Conservation (phyloP, 257 asterid genomes). For the Salvia miltiorrhiza region DNA sequence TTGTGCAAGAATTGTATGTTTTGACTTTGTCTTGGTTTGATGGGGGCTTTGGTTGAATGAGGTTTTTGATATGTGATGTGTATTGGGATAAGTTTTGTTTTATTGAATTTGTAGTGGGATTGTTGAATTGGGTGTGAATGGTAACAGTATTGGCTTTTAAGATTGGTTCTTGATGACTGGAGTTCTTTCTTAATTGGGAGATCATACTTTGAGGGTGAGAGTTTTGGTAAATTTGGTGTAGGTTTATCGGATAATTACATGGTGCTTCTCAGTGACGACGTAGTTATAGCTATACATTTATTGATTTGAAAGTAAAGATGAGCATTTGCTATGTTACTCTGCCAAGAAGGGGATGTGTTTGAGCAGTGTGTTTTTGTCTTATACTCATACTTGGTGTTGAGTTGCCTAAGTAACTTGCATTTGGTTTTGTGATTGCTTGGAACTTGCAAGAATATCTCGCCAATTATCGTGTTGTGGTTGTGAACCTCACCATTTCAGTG, state of each 20-base stretch:
- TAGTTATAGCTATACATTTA: background rate
- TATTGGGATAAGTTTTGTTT: background rate
- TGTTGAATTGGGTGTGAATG: background rate
- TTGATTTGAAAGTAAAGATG: background rate
- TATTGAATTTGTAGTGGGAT: background rate
- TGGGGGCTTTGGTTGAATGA: background rate
- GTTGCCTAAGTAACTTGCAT: background rate
- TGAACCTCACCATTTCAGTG: background rate
- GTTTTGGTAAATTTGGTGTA: background rate
- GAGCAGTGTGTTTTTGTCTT: background rate
- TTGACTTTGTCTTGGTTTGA: background rate
- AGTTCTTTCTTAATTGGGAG: background rate
- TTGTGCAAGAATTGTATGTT: background rate
- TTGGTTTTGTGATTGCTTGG: background rate
- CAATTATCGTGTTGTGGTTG: background rate
- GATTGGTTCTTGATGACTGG: conserved; percentile 6
- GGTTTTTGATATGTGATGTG: background rate
- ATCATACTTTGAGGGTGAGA: conserved; percentile 4
- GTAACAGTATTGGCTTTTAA: background rate
- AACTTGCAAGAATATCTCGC: background rate
- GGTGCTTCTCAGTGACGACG: background rate
- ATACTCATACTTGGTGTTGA: background rate
- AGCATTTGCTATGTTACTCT: background rate
- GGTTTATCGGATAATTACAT: background rate
- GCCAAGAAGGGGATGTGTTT: background rate